Evolutionary conservation across 1,284 basidiomycete genomes (phyloP).

Genomic region (Malassezia furfur): DNA sequence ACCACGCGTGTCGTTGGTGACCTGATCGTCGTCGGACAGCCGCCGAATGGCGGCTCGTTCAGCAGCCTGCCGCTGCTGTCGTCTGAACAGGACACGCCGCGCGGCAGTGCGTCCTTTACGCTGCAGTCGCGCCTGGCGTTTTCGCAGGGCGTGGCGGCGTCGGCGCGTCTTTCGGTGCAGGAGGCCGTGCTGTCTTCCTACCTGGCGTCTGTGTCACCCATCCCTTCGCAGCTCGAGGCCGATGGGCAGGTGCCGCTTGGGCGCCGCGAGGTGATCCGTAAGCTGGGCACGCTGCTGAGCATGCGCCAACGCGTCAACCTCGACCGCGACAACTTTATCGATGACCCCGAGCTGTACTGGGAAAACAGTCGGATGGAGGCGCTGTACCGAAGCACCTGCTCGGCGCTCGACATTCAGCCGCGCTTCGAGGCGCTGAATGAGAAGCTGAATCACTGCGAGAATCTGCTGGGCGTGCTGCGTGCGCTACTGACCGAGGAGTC

Average conservation of each 20-base stretch:
- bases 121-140: conserved; percentile 38
- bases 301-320: conserved; percentile 39
- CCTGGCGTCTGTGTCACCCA: conserved; percentile 25
- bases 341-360: conserved; percentile 47
- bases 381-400: conserved; percentile 40
- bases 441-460: conserved; percentile 44
- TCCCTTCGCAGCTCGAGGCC: conserved; percentile 31
- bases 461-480: conserved; percentile 37
- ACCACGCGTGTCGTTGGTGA: conserved; percentile 41
- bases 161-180: conserved; percentile 39
- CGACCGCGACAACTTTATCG: conserved; percentile 41
- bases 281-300: conserved; percentile 40
- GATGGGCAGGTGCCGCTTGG: conserved; percentile 37
- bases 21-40: conserved; percentile 40
- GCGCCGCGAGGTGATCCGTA: conserved; percentile 37
- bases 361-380: conserved; percentile 40
- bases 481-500: conserved; percentile 41
- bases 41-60: conserved; percentile 17
- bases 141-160: conserved; percentile 42
- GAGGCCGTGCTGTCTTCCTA: conserved; percentile 33
- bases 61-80: not conserved
- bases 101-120: conserved; percentile 17
- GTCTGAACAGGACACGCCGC: not conserved
- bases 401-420: conserved; percentile 35
- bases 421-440: conserved; percentile 42